Percentiles rank a stretch among this genome's conserved stretches.
Evolutionary conservation across 2,329 filamentous ascomycete species (phyloP).

Genomic region (Bipolaris oryzae): DNA sequence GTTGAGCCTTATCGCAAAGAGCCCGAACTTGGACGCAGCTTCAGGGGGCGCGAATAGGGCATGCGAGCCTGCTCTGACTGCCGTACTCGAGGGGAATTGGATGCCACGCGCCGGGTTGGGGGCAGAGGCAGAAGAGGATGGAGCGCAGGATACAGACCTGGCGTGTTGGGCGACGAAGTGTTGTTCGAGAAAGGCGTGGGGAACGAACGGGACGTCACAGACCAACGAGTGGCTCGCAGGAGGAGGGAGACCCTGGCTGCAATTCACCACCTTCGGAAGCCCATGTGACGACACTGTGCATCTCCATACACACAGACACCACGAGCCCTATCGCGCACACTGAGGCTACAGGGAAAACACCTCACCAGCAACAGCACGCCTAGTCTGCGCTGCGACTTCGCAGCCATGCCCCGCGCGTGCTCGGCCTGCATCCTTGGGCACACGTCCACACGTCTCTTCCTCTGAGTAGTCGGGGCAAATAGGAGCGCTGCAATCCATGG

Average conservation of each 20-base stretch:
- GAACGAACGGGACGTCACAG: constrained; percentile 18
- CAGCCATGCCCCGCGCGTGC: constrained; percentile 7
- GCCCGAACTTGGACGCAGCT: constrained; percentile 25
- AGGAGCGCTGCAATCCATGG: constrained; percentile 7
- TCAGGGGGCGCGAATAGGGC: constrained; percentile 23
- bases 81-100: constrained; percentile 55
- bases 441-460: not conserved
- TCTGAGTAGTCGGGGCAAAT: not conserved
- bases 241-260: constrained; percentile 26
- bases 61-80: constrained; percentile 37
- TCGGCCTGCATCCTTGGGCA: not conserved
- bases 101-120: constrained; percentile 41
- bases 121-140: constrained; percentile 11
- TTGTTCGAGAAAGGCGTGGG: constrained; percentile 32
- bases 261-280: constrained; percentile 17
- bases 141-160: constrained; percentile 21
- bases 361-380: not conserved
- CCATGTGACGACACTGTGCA: constrained; percentile 16
- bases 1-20: constrained; percentile 34
- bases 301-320: not conserved
- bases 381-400: not conserved
- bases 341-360: not conserved
- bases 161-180: constrained; percentile 35
- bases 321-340: not conserved
- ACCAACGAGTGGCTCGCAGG: constrained; percentile 25